Evolutionary conservation across 257 asterid species (phyloP), one percentile per base, ranked within the genome.

Genomic region (Plantago major): DNA sequence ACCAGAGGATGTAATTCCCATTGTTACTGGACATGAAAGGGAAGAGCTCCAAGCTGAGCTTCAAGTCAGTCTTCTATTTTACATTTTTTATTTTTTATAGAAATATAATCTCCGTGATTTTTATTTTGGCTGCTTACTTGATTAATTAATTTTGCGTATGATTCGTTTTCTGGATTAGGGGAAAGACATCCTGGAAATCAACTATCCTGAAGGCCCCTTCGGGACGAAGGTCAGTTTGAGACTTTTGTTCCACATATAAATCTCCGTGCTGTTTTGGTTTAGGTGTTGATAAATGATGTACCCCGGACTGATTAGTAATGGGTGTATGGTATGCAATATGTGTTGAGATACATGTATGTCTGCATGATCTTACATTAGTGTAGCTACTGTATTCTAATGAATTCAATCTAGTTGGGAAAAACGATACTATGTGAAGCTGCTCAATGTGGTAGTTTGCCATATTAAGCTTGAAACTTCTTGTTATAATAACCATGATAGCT

Each of bases 1-100:
- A 30, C 85, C 79, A 16, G 99, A 86, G 78, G 95, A 92, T 70
- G 79, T 89, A 80, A 77, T 84, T 90, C 99, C 99, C 46, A 92
- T 89, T 78, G 95, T 94, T 15, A 92, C 99, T 60, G 99, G 97
- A 54, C 99, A 92, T 37, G 99, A 92, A 72, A 89, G 95, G 13
- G 99, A 92, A 74, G 97, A 92, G 79, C 88, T 91, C 58, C 84
- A 81, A 68, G 98, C 98, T 26, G 89, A 81, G 76, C 85, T 89
- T 67, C 68, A 86, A 69, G 98, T 86, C 72, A 78, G 87, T 76
- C 7, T 44, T 67, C 18, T 62, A 26, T 19, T 57, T 42, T n/a
- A n/a, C n/a, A n/a, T n/a, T 49, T 7, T 26, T 16, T 3, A 6
- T 49, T 16, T 1, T 18, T 49, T 19, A 10, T 14, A 13, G 13